A percentile compares a stretch with the other conserved stretches of the same genome.
Conservation (phyloP, 2,329 filamentous ascomycete species). For the Alternaria hordeiaustralica region DNA sequence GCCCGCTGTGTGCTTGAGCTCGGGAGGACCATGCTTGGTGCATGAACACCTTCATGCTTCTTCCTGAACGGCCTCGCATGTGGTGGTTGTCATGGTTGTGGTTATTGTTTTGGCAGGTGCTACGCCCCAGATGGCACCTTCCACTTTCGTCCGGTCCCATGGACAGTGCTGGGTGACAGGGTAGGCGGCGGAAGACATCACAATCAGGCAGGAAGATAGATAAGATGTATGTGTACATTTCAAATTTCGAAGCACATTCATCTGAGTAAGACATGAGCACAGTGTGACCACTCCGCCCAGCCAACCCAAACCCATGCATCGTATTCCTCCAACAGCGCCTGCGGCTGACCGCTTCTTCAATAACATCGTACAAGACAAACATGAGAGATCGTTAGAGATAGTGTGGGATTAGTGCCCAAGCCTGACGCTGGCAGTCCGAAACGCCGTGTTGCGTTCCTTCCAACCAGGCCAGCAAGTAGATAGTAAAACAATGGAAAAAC, state of each 20-base stretch:
- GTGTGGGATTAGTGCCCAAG: constrained; percentile 22
- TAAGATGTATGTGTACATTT: constrained; percentile 10
- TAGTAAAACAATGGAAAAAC: constrained; percentile 17
- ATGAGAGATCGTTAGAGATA: constrained; percentile 26
- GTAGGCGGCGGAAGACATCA: neutral
- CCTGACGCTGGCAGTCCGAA: constrained; percentile 19
- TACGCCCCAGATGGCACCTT: neutral
- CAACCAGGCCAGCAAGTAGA: constrained; percentile 19
- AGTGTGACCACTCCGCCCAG: constrained; percentile 15
- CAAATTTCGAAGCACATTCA: constrained; percentile 8
- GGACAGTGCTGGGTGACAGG: neutral
- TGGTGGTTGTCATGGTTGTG: neutral
- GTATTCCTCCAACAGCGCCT: constrained; percentile 4
- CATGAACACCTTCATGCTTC: neutral
- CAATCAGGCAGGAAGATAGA: neutral
- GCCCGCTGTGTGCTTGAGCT: neutral
- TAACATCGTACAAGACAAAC: constrained; percentile 16
- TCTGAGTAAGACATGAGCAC: constrained; percentile 18
- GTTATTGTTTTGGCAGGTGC: neutral
- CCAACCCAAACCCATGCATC: constrained; percentile 15
- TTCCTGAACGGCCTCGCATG: neutral
- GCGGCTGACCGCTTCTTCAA: constrained; percentile 6
- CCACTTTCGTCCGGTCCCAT: neutral
- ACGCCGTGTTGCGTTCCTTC: constrained; percentile 21
- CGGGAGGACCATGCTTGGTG: neutral